A percentile compares a stretch with the other conserved stretches of the same genome.
These are phyloP conservation scores for Quaeritorhiza haematococci DNA, from an alignment of 371 early-diverging fungal genomes.

Conservation along the genomic window DNA sequence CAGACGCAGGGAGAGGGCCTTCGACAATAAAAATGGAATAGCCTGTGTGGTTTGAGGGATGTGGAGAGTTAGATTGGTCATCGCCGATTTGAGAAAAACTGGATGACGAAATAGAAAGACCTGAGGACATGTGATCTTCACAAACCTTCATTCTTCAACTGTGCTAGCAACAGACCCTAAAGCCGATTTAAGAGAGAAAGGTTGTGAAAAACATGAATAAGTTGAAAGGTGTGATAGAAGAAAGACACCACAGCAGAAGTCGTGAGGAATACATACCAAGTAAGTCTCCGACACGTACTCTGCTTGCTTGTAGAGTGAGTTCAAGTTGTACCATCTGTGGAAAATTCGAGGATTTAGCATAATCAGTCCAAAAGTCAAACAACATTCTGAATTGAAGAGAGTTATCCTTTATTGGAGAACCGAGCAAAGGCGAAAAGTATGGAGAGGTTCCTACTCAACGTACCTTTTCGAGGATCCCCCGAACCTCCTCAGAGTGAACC, in stretches of 20 bases:
- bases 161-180: slow-evolving; percentile 50
- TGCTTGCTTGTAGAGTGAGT: slow-evolving; percentile 49
- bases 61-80: too few relatives aligned
- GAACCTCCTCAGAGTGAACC: slow-evolving; percentile 64
- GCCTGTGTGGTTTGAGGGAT: too few relatives aligned
- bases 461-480: slow-evolving; percentile 45
- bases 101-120: too few relatives aligned
- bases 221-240: neutral
- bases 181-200: neutral
- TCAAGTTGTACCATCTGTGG: slow-evolving; percentile 62
- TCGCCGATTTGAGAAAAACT: too few relatives aligned
- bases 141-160: slow-evolving; percentile 63
- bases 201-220: neutral
- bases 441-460: neutral
- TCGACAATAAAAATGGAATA: slow-evolving; percentile 44
- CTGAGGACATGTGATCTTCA: too few relatives aligned
- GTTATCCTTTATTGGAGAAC: too few relatives aligned
- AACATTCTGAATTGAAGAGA: too few relatives aligned
- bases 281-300: slow-evolving; percentile 60
- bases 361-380: neutral
- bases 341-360: neutral
- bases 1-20: slow-evolving; percentile 9
- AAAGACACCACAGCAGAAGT: neutral
- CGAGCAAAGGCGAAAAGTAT: too few relatives aligned
- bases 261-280: slow-evolving; percentile 21